Evolutionary conservation across 2,329 filamentous ascomycete genomes (phyloP), one percentile per base, ranked within the genome.

Genomic region (Arthrobotrys megalospora): DNA sequence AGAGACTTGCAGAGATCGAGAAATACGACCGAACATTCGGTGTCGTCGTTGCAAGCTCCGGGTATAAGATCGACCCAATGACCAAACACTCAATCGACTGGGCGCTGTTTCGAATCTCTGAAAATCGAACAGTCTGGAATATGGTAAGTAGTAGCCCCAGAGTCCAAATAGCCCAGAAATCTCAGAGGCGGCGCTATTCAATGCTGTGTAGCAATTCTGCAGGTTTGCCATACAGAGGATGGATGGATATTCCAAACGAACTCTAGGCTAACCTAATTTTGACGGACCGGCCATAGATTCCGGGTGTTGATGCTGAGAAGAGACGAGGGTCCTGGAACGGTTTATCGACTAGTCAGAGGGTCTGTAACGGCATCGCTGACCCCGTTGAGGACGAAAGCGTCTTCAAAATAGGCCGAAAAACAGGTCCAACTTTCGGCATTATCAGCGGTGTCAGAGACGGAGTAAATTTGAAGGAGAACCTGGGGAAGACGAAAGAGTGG

Each of bases 381-480:
- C 68, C 68, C 21, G 47, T 72, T 32, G 34, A 72, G 21, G 19
- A 45, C n/a, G 47, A 55, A 47, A 60, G 16, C 6, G 47, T 41
- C 24, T 55, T 72, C 47, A 55, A 65, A 65, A 38, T 53, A 32
- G 68, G 68, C n/a, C 47, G 58, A 21, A 55, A 16, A 11, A 72
- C 58, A 0, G 36, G 58, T 24, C n/a, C 45, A 24, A 72, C 60
- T 24, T 55, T 64, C 47, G 34, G 68, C 14, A 48, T 16, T 2
- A 48, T 72, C 45, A 47, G 24, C 52, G 47, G 58, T 12, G 47
- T 65, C 7, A 28, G 21, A 58, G 36, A 65, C 32, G 19, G 58
- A 4, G 60, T 65, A 8, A 36, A 47, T 24, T 28, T 65, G 11
- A 43, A 50, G 21, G 48, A 65, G 63, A 64, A 64, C 34, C 24